Percentiles rank a stretch among this genome's conserved stretches.
phyloP scores from a whole-genome alignment of 2,329 filamentous ascomycete species.

The Herpotrichia juniperi region DNA sequence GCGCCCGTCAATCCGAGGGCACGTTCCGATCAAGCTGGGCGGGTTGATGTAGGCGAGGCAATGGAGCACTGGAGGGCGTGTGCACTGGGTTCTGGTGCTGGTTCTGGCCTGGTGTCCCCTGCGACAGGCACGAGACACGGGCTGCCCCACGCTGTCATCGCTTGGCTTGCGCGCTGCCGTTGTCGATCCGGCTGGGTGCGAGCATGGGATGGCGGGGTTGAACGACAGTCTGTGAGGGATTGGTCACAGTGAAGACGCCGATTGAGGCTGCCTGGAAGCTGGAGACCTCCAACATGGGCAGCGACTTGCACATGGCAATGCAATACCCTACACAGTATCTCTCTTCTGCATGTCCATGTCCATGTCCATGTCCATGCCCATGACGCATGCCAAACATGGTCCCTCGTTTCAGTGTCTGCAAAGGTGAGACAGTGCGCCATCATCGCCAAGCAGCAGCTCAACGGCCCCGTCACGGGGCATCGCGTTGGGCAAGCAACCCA shows the following conservation, averaged over 20 bases:
- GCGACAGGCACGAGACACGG: constrained; percentile 24
- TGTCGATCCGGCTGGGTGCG: constrained; percentile 1
- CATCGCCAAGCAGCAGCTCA: not conserved
- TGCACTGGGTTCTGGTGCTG: too few species aligned
- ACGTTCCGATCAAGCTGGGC: not conserved
- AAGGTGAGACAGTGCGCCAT: too few species aligned
- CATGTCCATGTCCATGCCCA: too few species aligned
- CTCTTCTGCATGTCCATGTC: too few species aligned
- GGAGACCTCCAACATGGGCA: not conserved
- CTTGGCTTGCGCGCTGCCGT: constrained; percentile 9
- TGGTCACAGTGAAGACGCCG: too few species aligned
- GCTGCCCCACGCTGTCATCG: constrained; percentile 5
- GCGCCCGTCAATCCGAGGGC: too few species aligned
- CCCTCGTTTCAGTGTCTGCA: too few species aligned
- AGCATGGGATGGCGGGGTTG: not conserved
- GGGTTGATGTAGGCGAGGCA: not conserved
- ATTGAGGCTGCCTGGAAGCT: not conserved
- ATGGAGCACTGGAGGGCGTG: too few species aligned
- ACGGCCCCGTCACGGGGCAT: not conserved
- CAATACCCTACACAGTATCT: too few species aligned
- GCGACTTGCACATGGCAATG: not conserved
- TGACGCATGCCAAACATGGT: too few species aligned
- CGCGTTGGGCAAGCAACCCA: not conserved
- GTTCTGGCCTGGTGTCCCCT: too few species aligned
- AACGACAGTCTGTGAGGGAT: too few species aligned